Percentiles rank a stretch among this genome's conserved stretches.
Evolutionary conservation across 371 early-diverging fungal species (phyloP).

Genomic region (Dinochytrium kinnereticum): DNA sequence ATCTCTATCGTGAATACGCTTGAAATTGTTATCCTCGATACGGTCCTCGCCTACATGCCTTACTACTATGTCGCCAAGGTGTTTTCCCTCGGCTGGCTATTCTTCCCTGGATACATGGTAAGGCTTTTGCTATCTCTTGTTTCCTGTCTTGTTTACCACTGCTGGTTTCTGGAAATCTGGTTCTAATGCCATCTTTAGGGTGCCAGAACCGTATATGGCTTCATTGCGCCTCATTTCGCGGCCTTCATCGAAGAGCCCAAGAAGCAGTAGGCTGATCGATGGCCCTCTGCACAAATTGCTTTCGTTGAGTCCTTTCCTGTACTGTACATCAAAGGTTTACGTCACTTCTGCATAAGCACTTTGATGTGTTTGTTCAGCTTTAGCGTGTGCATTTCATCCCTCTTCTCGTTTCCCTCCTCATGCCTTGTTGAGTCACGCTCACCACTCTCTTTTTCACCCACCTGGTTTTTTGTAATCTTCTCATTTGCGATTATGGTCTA

Average conservation of each 20-base stretch:
- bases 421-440: too few relatives aligned
- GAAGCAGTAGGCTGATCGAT: conserved; percentile 14
- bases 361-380: too few relatives aligned
- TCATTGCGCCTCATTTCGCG: conserved; percentile 31
- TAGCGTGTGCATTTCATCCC: too few relatives aligned
- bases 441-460: too few relatives aligned
- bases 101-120: conserved; percentile 42
- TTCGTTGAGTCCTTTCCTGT: too few relatives aligned
- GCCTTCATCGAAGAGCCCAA: conserved; percentile 18
- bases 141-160: background rate
- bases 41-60: conserved; percentile 34
- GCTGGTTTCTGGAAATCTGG: too few relatives aligned
- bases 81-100: conserved; percentile 30
- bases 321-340: too few relatives aligned
- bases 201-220: conserved; percentile 25
- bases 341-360: too few relatives aligned
- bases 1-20: conserved; percentile 20
- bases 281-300: too few relatives aligned
- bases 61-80: conserved; percentile 43
- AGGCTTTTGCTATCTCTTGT: background rate
- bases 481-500: too few relatives aligned
- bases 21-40: conserved; percentile 31
- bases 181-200: conserved; percentile 25
- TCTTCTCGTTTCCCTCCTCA: too few relatives aligned
- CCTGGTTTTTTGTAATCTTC: too few relatives aligned